Conservation (phyloP, 306 rosid species). For the Vigna mungo region DNA sequence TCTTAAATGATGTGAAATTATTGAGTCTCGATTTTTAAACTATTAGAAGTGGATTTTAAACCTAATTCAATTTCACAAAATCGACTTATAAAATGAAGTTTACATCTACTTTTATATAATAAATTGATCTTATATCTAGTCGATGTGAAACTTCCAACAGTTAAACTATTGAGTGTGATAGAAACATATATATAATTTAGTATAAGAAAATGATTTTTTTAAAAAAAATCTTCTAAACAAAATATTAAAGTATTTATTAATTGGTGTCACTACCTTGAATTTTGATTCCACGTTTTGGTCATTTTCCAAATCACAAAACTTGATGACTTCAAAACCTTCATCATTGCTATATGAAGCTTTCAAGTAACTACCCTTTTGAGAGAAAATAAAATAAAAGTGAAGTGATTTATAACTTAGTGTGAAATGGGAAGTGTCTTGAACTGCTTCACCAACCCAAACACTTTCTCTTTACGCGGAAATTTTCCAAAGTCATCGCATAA, state of each 20-base stretch:
- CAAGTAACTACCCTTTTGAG: constrained; percentile 31
- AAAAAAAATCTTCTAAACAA: no score
- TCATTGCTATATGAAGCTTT: constrained; percentile 40
- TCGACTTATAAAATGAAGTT: no score
- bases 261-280: constrained; percentile 35
- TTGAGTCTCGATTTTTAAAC: no score
- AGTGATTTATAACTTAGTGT: constrained; percentile 20
- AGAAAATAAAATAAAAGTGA: background rate
- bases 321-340: constrained; percentile 42
- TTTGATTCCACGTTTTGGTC: constrained; percentile 30
- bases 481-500: constrained; percentile 26
- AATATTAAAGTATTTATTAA: no score
- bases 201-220: no score
- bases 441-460: constrained; percentile 35
- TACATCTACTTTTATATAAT: no score
- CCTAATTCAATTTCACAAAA: no score
- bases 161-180: no score
- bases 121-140: no score
- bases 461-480: constrained; percentile 29
- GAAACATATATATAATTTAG: no score
- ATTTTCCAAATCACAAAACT: constrained; percentile 30
- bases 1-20: fast-evolving
- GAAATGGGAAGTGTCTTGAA: constrained; percentile 31
- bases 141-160: no score
- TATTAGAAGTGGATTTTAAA: no score